phyloP scores from a whole-genome alignment of 2,329 filamentous ascomycete genomes.

The Diplodia sapinea region DNA sequence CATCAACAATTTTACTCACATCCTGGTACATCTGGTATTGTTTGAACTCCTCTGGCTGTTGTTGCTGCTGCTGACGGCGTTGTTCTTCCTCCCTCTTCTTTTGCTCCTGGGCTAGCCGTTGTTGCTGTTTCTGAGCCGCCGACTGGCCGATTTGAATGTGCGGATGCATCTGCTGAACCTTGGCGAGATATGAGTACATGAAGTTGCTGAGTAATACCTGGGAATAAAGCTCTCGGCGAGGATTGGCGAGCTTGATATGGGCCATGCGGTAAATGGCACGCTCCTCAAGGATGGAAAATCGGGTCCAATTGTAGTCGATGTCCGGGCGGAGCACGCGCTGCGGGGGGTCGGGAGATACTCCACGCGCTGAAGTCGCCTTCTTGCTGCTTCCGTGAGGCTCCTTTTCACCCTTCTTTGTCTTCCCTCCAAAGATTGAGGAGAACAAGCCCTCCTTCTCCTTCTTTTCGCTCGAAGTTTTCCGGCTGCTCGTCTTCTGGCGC shows the following conservation, averaged over 20 bases:
- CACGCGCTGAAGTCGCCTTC: constrained; percentile 73
- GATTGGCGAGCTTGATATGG: constrained; percentile 98
- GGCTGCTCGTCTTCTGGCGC: constrained; percentile 76
- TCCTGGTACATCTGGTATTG: constrained; percentile 50
- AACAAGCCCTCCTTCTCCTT: constrained; percentile 96
- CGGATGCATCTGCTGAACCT: constrained; percentile 98
- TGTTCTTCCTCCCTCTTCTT: constrained; percentile 40
- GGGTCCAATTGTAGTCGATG: constrained; percentile 93
- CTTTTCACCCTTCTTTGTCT: constrained; percentile 83
- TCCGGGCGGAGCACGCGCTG: constrained; percentile 79
- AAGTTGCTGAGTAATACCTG: constrained; percentile 98
- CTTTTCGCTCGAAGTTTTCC: constrained; percentile 72
- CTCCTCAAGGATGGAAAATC: constrained; percentile 94
- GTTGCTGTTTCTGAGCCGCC: constrained; percentile 70
- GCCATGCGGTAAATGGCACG: constrained; percentile 98
- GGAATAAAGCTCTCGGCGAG: constrained; percentile 85
- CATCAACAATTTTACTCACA: constrained; percentile 27
- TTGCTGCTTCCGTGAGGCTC: constrained; percentile 68
- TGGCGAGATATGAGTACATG: constrained; percentile 99
- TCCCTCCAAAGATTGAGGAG: constrained; percentile 87
- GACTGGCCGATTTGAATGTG: constrained; percentile 90
- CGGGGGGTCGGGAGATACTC: constrained; percentile 76
- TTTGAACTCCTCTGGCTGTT: constrained; percentile 49
- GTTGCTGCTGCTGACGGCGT: constrained; percentile 46
- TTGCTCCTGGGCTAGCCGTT: constrained; percentile 61